phyloP scores from a whole-genome alignment of 2,329 filamentous ascomycete species.

The Coleophoma eucalyptorum region DNA sequence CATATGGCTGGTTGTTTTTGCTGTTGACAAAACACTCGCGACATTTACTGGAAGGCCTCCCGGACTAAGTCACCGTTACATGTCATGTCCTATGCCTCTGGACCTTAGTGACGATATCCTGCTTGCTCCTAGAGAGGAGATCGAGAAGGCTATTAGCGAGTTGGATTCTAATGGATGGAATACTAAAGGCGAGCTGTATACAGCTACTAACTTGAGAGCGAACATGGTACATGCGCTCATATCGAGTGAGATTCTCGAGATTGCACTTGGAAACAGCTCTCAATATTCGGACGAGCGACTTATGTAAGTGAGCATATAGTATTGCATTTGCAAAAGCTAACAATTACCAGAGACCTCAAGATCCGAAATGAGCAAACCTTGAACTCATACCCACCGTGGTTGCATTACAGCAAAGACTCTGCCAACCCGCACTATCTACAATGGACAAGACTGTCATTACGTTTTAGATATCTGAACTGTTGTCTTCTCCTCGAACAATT shows the following conservation, averaged over 20 bases:
- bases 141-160: constrained; percentile 19
- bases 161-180: constrained; percentile 36
- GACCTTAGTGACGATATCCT: constrained; percentile 34
- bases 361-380: constrained; percentile 4
- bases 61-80: constrained; percentile 30
- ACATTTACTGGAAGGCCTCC: constrained; percentile 39
- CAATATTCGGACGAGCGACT: constrained; percentile 10
- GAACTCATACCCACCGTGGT: constrained; percentile 1
- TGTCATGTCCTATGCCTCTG: constrained; percentile 34
- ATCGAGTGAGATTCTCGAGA: constrained; percentile 14
- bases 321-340: not conserved
- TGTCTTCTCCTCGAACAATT: constrained; percentile 14
- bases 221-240: constrained; percentile 5
- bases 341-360: constrained; percentile 7
- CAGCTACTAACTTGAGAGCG: constrained; percentile 23
- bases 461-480: constrained; percentile 10
- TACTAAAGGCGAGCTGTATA: constrained; percentile 23
- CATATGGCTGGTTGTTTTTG: constrained; percentile 11
- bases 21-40: constrained; percentile 31
- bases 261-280: constrained; percentile 9
- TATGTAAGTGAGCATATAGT: constrained; percentile 5
- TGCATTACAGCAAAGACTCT: constrained; percentile 8
- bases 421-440: not conserved
- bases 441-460: constrained; percentile 8
- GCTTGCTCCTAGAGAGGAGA: constrained; percentile 24